Base-by-base conservation (phyloP, 2,329 filamentous ascomycete genomes). In the Ciborinia camelliae region DNA sequence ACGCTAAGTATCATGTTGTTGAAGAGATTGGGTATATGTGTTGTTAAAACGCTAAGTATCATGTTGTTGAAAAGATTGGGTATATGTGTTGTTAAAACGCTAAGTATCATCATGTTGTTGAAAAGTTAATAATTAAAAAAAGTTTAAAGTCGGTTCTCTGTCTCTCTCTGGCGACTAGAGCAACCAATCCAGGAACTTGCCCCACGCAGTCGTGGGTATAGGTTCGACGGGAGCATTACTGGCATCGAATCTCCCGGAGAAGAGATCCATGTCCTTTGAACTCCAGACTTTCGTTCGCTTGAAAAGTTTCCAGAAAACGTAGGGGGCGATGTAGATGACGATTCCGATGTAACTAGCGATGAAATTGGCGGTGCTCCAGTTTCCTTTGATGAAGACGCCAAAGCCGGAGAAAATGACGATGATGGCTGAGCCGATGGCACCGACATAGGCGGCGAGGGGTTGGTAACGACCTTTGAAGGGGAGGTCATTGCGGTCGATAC, bases 331-430 rank as follows among this genome's bases (percentile, higher is more conserved):
- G 9, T 81, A 76, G 18, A 81, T 71, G 9, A 76, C 74, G 39
- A 80, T 77, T 54, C 79, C 75, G 83, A 89, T 71, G 66, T 89
- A 89, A 0, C 84, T 81, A 0, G 86, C 86, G 0, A 88, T 81
- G 69, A 89, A 89, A 2, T 76, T 77, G n/a, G 80, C 80, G 0
- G 83, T 71, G 63, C 82, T 78, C 85, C 85, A 88, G 65, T 84
- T 82, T 3, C 85, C 86, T 39, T 76, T 76, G 0, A 84, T 86
- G 66, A 89, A 89, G 2, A 85, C 83, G 2, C 78, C 72, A 69
- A 92, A 92, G 0, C 89, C 89, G 3, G 90, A 92, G 52, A 92
- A 79, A 3, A 92, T 77, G 66, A 91, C 87, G 45, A 89, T 75
- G 35, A 86, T 78, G 71, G 28, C 47, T 2, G 60, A 62, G 0